Evolutionary conservation across 2,329 filamentous ascomycete species (phyloP).

Genomic region (Penicillium psychrosexuale): DNA sequence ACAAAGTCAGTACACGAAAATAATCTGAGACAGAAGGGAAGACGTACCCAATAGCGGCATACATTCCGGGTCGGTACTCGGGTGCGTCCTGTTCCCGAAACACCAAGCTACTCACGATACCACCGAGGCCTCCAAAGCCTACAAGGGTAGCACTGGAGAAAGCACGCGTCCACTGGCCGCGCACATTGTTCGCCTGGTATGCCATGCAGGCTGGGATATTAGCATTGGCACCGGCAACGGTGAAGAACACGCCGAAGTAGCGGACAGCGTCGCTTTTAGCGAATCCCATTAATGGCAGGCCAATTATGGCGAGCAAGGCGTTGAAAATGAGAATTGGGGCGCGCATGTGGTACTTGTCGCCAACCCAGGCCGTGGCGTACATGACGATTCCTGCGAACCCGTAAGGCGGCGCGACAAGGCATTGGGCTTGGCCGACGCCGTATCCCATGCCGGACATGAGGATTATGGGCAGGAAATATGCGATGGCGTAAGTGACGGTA

Average conservation of each 20-base stretch:
- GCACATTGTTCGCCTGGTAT: conserved; percentile 84
- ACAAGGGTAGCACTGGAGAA: conserved; percentile 74
- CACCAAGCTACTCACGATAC: conserved; percentile 70
- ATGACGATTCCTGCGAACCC: conserved; percentile 63
- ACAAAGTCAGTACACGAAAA: conserved; percentile 5
- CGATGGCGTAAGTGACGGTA: conserved; percentile 71
- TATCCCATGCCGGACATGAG: conserved; percentile 63
- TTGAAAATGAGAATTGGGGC: conserved; percentile 66
- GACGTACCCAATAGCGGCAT: conserved; percentile 32
- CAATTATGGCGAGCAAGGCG: conserved; percentile 63
- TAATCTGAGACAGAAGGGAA: neutral
- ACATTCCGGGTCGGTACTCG: conserved; percentile 35
- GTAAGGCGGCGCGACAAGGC: conserved; percentile 69
- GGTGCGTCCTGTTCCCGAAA: conserved; percentile 54
- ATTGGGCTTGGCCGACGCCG: conserved; percentile 61
- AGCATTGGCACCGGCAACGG: conserved; percentile 72
- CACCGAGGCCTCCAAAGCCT: conserved; percentile 72
- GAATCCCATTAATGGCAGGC: conserved; percentile 71
- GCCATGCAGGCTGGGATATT: conserved; percentile 73
- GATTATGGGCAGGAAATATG: conserved; percentile 77
- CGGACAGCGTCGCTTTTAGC: conserved; percentile 54
- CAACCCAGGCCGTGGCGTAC: conserved; percentile 57
- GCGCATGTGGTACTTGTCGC: conserved; percentile 64
- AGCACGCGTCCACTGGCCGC: conserved; percentile 84
- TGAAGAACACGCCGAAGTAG: conserved; percentile 73